phyloP scores from a whole-genome alignment of 2,329 filamentous ascomycete genomes.

The Diaporthe batatas region DNA sequence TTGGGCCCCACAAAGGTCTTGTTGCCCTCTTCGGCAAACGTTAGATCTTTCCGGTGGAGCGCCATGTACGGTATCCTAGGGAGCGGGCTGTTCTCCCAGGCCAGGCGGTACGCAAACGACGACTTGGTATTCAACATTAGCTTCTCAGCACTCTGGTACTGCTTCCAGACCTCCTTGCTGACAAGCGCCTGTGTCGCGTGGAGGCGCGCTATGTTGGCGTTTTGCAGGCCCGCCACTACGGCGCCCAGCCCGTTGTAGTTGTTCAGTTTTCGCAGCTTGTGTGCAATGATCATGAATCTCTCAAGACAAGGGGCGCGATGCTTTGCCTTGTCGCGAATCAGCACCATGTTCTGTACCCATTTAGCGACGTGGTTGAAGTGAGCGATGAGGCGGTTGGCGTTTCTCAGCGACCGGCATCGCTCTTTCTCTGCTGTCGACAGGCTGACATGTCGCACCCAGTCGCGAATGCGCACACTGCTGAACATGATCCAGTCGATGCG shows the following conservation, averaged over 20 bases:
- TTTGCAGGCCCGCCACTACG: slow-evolving; percentile 91
- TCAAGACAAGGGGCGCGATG: slow-evolving; percentile 92
- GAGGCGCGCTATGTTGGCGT: slow-evolving; percentile 86
- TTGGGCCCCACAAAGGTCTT: slow-evolving; percentile 84
- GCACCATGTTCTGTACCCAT: slow-evolving; percentile 85
- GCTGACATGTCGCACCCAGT: slow-evolving; percentile 92
- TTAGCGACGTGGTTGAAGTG: slow-evolving; percentile 90
- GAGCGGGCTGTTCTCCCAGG: slow-evolving; percentile 94
- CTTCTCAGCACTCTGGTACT: slow-evolving; percentile 89
- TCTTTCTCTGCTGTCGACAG: slow-evolving; percentile 78
- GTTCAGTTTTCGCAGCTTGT: slow-evolving; percentile 89
- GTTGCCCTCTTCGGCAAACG: slow-evolving; percentile 93
- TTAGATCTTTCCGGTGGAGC: slow-evolving; percentile 88
- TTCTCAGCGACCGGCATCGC: slow-evolving; percentile 81
- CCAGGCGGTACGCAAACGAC: slow-evolving; percentile 94
- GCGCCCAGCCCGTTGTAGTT: slow-evolving; percentile 98
- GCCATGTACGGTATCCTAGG: slow-evolving; percentile 95
- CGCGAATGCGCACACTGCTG: slow-evolving; percentile 90
- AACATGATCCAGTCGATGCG: slow-evolving; percentile 99
- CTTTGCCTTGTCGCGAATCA: slow-evolving; percentile 95
- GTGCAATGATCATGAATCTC: slow-evolving; percentile 93
- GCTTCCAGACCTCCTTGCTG: slow-evolving; percentile 78
- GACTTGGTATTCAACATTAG: slow-evolving; percentile 95
- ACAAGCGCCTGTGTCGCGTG: slow-evolving; percentile 84
- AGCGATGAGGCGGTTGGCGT: slow-evolving; percentile 93